Base-by-base conservation (phyloP, 345 rosid species). In the Euphorbia lathyris region DNA sequence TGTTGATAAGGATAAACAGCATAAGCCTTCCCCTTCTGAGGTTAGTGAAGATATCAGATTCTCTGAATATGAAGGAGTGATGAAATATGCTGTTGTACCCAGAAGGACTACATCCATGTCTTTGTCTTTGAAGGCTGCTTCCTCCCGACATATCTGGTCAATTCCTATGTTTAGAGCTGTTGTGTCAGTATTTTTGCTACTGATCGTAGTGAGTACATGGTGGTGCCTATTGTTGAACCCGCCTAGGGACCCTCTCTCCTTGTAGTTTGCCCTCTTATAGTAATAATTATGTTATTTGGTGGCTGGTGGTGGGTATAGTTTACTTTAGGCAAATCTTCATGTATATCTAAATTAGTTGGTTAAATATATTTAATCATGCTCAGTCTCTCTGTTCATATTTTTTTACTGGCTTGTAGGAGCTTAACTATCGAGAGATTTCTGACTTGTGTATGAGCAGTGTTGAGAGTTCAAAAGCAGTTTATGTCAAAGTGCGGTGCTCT, bases 141-240 rank as follows among this genome's bases (percentile, higher is more conserved):
- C 76, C 0, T 66, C 66, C 42, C n/a, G 29, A 13, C 17, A 77
- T 48, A 71, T 23, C 27, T 63, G 66, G 58, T 72, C 72, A 9
- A 73, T 75, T 53, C 56, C 68, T 45, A 36, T 81, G 72, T 72
- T 85, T 55, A 78, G 80, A 68, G 75, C 78, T 51, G 83, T 77
- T n/a, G 70, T 77, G 26, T 66, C 82, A 0, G 74, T 76, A 22
- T 76, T 86, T 22, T 51, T 87, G 77, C 80, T 87, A 53, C 56
- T 83, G 60, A 63, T 84, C 64, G 68, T 85, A 16, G 80, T 77
- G 58, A 65, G 80, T 64, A 30, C 61, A 61, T 26, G 65, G 79
- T 65, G 61, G 64, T 67, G 16, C 45, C 53, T 25, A 10, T 55
- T 63, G 40, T 66, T 60, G 59, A 58, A 47, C 34, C 66, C 38